A percentile compares a stretch with the other conserved stretches of the same genome.
phyloP scores from a whole-genome alignment of 2,329 filamentous ascomycete species.

The Arthroderma sp. region DNA sequence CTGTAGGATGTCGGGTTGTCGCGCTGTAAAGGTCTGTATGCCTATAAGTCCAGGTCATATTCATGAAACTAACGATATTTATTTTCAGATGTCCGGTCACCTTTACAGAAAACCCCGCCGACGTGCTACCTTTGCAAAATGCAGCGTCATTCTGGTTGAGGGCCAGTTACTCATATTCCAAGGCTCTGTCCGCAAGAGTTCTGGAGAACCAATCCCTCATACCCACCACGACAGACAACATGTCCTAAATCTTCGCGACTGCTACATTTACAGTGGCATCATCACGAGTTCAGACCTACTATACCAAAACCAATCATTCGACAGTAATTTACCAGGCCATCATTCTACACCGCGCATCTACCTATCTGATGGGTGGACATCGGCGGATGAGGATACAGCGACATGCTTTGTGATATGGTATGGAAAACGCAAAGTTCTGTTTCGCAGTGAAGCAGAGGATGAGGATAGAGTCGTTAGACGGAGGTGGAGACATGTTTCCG shows the following conservation, averaged over 20 bases:
- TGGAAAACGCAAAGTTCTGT: slow-evolving; percentile 43
- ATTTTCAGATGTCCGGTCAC: slow-evolving; percentile 41
- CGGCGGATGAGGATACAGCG: slow-evolving; percentile 51
- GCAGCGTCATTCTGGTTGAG: slow-evolving; percentile 46
- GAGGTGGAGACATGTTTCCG: slow-evolving; percentile 44
- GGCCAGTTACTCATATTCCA: slow-evolving; percentile 52
- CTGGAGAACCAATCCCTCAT: slow-evolving; percentile 43
- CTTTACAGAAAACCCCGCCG: slow-evolving; percentile 52
- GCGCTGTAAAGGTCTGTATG: slow-evolving; percentile 39
- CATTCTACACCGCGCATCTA: slow-evolving; percentile 48
- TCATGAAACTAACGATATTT: not conserved
- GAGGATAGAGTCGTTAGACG: slow-evolving; percentile 20
- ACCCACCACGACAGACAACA: slow-evolving; percentile 50
- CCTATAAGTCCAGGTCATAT: not conserved
- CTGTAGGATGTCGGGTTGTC: slow-evolving; percentile 51
- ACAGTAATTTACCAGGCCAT: slow-evolving; percentile 47
- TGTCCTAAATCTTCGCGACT: slow-evolving; percentile 47
- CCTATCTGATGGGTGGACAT: slow-evolving; percentile 48
- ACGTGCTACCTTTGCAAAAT: slow-evolving; percentile 48
- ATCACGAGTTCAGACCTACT: slow-evolving; percentile 50
- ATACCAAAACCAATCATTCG: slow-evolving; percentile 52
- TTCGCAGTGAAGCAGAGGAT: slow-evolving; percentile 31
- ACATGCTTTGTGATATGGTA: slow-evolving; percentile 57
- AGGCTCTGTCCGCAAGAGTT: slow-evolving; percentile 41
- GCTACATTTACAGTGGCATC: slow-evolving; percentile 53